These are phyloP conservation scores for Sextonia rubra DNA, from an alignment of 164 flowering plant genomes.

Conservation along the genomic window DNA sequence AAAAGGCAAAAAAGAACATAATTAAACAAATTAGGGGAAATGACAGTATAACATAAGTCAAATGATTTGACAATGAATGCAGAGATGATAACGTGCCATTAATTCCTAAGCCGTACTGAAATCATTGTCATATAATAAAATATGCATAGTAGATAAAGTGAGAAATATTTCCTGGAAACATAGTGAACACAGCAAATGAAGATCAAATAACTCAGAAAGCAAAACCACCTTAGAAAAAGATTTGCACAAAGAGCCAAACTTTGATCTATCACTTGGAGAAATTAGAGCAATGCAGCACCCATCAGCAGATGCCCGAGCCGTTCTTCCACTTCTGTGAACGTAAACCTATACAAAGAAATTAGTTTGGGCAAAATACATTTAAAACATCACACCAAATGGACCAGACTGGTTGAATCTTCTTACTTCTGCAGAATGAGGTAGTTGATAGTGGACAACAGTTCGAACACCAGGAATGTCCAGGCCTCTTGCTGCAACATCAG, in stretches of 20 bases:
- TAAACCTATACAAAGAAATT: constrained; percentile 51
- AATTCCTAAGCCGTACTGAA: background rate
- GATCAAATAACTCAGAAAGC: background rate
- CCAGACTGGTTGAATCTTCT: constrained; percentile 13
- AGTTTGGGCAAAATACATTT: background rate
- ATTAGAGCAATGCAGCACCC: constrained; percentile 92
- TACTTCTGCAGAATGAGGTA: constrained; percentile 96
- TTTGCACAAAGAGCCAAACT: constrained; percentile 80
- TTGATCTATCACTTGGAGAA: constrained; percentile 72
- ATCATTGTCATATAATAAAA: background rate
- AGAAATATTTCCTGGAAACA: background rate
- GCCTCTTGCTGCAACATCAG: constrained; percentile 97
- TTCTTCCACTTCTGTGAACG: constrained; percentile 98
- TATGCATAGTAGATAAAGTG: background rate
- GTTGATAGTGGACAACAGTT: constrained; percentile 94
- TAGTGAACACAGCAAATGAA: background rate
- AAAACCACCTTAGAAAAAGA: constrained; percentile 80
- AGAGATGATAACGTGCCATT: background rate
- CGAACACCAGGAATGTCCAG: constrained; percentile 91
- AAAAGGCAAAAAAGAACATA: too few relatives aligned
- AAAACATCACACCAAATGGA: background rate
- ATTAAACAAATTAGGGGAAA: too few relatives aligned
- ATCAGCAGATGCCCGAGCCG: constrained; percentile 88
- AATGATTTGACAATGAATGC: background rate
- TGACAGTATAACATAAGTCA: background rate